Percentiles rank a stretch among this genome's conserved stretches.
Evolutionary conservation across 192 early-diverging fungal species (phyloP).

Genomic region (Linnemannia schmuckeri): DNA sequence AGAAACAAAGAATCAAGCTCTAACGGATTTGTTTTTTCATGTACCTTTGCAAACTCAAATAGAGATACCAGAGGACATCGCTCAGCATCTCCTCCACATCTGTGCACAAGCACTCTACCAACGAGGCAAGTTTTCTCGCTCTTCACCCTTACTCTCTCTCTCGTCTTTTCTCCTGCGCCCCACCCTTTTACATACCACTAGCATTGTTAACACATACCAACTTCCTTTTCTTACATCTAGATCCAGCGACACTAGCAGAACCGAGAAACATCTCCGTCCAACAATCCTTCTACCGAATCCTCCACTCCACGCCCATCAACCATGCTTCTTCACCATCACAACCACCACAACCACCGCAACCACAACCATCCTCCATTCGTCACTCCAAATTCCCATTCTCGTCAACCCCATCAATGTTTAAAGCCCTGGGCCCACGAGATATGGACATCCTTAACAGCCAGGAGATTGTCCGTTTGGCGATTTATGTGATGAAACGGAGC

Average conservation of each 20-base stretch:
- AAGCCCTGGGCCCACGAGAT: not conserved
- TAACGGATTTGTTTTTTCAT: not conserved
- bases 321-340: not conserved
- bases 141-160: not conserved
- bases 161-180: not conserved
- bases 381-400: slow-evolving; percentile 30
- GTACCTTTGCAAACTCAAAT: not conserved
- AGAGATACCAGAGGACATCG: slow-evolving; percentile 49
- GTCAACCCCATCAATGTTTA: not conserved
- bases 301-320: not conserved
- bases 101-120: slow-evolving; percentile 33
- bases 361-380: not conserved
- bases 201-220: no score
- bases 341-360: not conserved
- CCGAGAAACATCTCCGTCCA: slow-evolving; percentile 27
- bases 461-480: slow-evolving; percentile 30
- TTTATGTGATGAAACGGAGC: slow-evolving; percentile 37
- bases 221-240: not conserved
- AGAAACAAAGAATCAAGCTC: not conserved
- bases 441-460: slow-evolving; percentile 25
- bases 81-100: slow-evolving; percentile 27
- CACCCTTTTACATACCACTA: no score
- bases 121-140: slow-evolving; percentile 27
- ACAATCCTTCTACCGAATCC: slow-evolving; percentile 23
- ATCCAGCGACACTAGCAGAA: slow-evolving; percentile 30